Base-by-base conservation (phyloP, 1,284 basidiomycete genomes). In the Gastroboletus turbinatus region DNA sequence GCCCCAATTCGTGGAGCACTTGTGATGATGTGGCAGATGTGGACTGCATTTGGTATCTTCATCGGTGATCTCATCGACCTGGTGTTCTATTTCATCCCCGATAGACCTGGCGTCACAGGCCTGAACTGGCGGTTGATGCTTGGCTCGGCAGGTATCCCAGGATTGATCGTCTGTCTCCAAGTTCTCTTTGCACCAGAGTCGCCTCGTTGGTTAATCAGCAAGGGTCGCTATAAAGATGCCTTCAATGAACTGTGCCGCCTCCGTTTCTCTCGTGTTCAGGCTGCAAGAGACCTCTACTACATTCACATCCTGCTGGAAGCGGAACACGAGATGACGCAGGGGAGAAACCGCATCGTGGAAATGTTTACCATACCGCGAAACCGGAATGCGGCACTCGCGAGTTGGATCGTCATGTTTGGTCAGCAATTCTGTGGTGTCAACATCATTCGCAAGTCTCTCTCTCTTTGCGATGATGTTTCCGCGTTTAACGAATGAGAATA, bases 1-100 rank as follows among this genome's bases (percentile, higher is more conserved):
- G 79, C 88, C 0, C 67, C 78, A 17, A 90, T 92, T 53, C 85
- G 90, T 62, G 90, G 90, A 46, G 88, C 83, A 0, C 78, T 92
- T 10, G 88, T 90, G 43, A 90, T 90, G 89, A 85, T 86, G 77
- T 88, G 87, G 79, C 82, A 85, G 68, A 80, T 82, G 64, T 87
- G 84, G 84, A 90, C 88, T 5, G 88, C 88, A 0, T 90, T 90
- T 62, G 88, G 87, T 49, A 89, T 89, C 63, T 83, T 81, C 75
- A 44, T 87, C 3, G 88, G 86, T 32, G 80, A 81, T 53, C 76
- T 81, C 14, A 67, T 77, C 56, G 82, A 83, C 60, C 66, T 88
- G 11, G 76, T 73, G 4, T 86, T 88, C 63, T 84, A 76, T 66
- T 74, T 78, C 55, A 82, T 88, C 17, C 72, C 73, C 9, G 72